Evolutionary conservation across 495 filamentous ascomycete genomes (phyloP).

Genomic region (Lasiosphaeriaceae sp.): DNA sequence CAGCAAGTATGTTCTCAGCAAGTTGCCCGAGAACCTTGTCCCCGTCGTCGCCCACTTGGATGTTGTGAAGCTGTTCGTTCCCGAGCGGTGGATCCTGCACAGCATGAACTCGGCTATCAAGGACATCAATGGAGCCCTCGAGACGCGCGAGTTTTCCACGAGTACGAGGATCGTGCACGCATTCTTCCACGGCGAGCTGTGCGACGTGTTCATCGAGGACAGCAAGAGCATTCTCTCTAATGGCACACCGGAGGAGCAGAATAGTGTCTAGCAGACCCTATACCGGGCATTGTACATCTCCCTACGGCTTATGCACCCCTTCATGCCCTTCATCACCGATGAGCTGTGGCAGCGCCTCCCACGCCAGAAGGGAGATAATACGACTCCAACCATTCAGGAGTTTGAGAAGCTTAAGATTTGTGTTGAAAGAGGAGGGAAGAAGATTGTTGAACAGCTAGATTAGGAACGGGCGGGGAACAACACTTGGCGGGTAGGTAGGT

Average conservation of each 20-base stretch:
- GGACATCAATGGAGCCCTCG: slow-evolving; percentile 66
- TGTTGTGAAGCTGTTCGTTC: slow-evolving; percentile 58
- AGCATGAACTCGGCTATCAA: slow-evolving; percentile 71
- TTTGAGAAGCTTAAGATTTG: too few relatives aligned
- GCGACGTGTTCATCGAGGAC: slow-evolving; percentile 73
- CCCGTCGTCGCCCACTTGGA: slow-evolving; percentile 61
- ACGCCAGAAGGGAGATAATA: slow-evolving; percentile 50
- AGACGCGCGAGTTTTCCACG: slow-evolving; percentile 65
- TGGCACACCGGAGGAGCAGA: slow-evolving; percentile 46
- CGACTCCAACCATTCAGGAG: too few relatives aligned
- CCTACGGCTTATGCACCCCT: slow-evolving; percentile 65
- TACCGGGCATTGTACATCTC: slow-evolving; percentile 68
- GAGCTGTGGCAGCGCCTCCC: slow-evolving; percentile 78
- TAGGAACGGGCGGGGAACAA: too few relatives aligned
- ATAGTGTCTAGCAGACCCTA: slow-evolving; percentile 59
- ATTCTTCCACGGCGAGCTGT: slow-evolving; percentile 69
- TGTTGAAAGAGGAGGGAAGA: too few relatives aligned
- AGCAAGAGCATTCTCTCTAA: slow-evolving; percentile 67
- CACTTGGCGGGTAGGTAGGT: too few relatives aligned
- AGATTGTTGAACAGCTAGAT: too few relatives aligned
- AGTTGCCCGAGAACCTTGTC: slow-evolving; percentile 66
- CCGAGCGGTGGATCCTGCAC: slow-evolving; percentile 80
- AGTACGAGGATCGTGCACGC: slow-evolving; percentile 59
- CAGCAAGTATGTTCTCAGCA: slow-evolving; percentile 79
- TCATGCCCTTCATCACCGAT: slow-evolving; percentile 78